These are phyloP conservation scores for Trametes sanguinea DNA, from an alignment of 768 basidiomycete species.

Conservation along the genomic window DNA sequence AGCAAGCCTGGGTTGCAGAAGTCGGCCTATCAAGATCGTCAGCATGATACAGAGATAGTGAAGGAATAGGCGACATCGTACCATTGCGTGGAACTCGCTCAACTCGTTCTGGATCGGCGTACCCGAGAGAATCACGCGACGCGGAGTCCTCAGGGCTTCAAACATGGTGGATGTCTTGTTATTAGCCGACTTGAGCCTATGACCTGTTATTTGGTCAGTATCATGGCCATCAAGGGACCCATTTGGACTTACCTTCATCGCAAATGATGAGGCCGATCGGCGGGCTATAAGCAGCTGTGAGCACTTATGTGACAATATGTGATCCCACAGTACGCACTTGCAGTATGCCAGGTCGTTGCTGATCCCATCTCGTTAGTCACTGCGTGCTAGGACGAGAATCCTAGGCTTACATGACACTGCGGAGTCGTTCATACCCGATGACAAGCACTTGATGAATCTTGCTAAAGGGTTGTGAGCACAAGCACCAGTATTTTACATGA, in stretches of 20 bases:
- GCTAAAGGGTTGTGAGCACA: conserved; percentile 37
- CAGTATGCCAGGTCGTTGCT: conserved; percentile 63
- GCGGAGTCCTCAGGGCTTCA: conserved; percentile 67
- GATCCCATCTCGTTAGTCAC: conserved; percentile 1
- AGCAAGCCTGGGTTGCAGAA: conserved; percentile 94
- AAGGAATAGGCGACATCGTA: conserved; percentile 30
- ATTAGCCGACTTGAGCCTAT: conserved; percentile 88
- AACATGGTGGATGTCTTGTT: conserved; percentile 92
- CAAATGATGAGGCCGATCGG: conserved; percentile 93
- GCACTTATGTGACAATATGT: not conserved
- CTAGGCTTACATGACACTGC: conserved; percentile 71
- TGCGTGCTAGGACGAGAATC: not conserved
- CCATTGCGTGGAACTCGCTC: conserved; percentile 96
- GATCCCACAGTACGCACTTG: conserved; percentile 46
- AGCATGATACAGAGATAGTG: not conserved
- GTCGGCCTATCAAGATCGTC: conserved; percentile 56
- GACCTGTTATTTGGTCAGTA: conserved; percentile 49
- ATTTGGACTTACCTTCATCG: conserved; percentile 72
- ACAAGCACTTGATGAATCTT: conserved; percentile 83
- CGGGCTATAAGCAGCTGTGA: conserved; percentile 50
- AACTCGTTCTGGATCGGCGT: conserved; percentile 98
- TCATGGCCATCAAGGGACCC: not conserved
- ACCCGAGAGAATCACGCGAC: conserved; percentile 89
- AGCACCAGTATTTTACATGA: not conserved
- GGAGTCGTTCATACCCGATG: conserved; percentile 91